A percentile compares a stretch with the other conserved stretches of the same genome.
These are phyloP conservation scores for Pistacia vera DNA, from an alignment of 345 rosid genomes.

Conservation along the genomic window DNA sequence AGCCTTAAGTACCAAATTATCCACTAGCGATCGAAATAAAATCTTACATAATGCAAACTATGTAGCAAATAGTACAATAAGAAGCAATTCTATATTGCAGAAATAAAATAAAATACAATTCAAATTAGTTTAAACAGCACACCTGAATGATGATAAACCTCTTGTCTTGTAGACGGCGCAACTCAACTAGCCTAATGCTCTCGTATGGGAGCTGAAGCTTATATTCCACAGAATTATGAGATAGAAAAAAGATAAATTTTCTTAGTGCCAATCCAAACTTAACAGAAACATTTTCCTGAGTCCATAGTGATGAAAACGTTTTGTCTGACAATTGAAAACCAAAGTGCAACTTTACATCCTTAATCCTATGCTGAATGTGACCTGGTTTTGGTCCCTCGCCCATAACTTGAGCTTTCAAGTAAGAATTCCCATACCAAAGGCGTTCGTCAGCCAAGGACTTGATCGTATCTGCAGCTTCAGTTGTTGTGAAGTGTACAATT, in stretches of 20 bases:
- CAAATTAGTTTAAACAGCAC: neutral
- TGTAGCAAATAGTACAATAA: too few relatives aligned
- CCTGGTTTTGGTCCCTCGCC: slow-evolving; percentile 10
- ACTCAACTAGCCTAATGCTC: slow-evolving; percentile 37
- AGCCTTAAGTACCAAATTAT: too few relatives aligned
- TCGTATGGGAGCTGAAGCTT: slow-evolving; percentile 41
- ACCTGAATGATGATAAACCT: slow-evolving; percentile 43
- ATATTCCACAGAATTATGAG: slow-evolving; percentile 11
- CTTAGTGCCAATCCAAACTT: slow-evolving; percentile 23
- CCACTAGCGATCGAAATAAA: too few relatives aligned
- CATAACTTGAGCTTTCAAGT: neutral
- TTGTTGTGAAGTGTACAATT: slow-evolving; percentile 30
- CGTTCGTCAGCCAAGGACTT: neutral
- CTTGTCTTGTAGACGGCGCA: slow-evolving; percentile 9
- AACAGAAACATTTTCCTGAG: slow-evolving; percentile 15
- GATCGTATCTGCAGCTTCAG: neutral
- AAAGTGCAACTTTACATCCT: slow-evolving; percentile 22
- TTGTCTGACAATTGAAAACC: slow-evolving; percentile 31
- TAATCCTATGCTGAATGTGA: slow-evolving; percentile 3
- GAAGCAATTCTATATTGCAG: too few relatives aligned
- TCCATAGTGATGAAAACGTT: slow-evolving; percentile 38
- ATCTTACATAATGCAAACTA: too few relatives aligned
- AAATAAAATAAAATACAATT: too few relatives aligned
- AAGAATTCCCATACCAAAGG: slow-evolving; percentile 23
- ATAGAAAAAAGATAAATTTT: slow-evolving; percentile 28